Percentiles rank a stretch among this genome's conserved stretches.
These are phyloP conservation scores for Phytophthora chlamydospora DNA, from an alignment of 352 stramenopile species.

Conservation along the genomic window DNA sequence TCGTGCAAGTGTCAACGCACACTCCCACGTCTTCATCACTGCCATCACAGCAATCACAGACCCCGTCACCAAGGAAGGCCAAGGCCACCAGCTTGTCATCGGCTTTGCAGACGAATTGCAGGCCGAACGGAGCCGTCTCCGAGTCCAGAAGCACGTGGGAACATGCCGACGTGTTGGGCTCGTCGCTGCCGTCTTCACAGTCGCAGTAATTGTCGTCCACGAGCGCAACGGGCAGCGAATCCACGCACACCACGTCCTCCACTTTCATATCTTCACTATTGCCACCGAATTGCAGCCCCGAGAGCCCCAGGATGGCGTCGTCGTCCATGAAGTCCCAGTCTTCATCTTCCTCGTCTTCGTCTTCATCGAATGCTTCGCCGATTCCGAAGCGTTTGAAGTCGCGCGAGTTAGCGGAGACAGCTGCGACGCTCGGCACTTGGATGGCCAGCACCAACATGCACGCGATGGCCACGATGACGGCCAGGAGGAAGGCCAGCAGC, in stretches of 20 bases:
- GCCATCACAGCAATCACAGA: slow-evolving; percentile 98
- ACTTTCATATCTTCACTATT: neutral
- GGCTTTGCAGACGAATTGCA: slow-evolving; percentile 46
- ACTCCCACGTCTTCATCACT: slow-evolving; percentile 81
- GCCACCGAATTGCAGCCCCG: slow-evolving; percentile 1
- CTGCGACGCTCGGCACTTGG: slow-evolving; percentile 22
- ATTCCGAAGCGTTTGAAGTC: slow-evolving; percentile 22
- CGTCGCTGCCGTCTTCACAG: slow-evolving; percentile 91
- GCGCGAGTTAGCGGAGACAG: neutral
- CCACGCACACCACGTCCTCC: slow-evolving; percentile 32
- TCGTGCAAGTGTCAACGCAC: slow-evolving; percentile 53
- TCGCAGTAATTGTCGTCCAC: slow-evolving; percentile 96
- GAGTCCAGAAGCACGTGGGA: slow-evolving; percentile 44
- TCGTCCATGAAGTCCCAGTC: slow-evolving; percentile 76
- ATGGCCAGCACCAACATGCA: slow-evolving; percentile 27
- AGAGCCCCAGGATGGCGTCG: slow-evolving; percentile 40
- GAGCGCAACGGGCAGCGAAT: slow-evolving; percentile 34
- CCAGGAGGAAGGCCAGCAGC: slow-evolving; percentile 19
- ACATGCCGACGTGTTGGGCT: slow-evolving; percentile 86
- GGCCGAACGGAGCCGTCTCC: slow-evolving; percentile 6
- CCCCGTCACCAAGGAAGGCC: slow-evolving; percentile 88
- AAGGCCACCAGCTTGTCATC: slow-evolving; percentile 46
- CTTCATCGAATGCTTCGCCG: slow-evolving; percentile 37
- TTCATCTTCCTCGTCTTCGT: slow-evolving; percentile 50
- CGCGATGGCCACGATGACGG: slow-evolving; percentile 23